phyloP scores from a whole-genome alignment of 2,329 filamentous ascomycete species.

The Botryosphaeria agaves region DNA sequence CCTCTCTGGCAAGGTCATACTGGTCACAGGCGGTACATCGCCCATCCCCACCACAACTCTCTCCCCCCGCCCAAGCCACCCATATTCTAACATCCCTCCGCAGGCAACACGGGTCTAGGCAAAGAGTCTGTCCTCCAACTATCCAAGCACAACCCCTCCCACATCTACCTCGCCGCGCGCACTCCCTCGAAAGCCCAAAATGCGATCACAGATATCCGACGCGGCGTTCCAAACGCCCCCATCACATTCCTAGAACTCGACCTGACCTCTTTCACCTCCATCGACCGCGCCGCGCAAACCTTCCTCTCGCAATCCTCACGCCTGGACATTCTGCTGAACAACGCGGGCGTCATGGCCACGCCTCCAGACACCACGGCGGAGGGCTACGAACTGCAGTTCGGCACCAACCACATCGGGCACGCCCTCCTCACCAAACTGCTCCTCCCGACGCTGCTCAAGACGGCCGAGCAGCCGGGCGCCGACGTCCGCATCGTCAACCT shows the following conservation, averaged over 20 bases:
- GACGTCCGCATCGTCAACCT: slow-evolving; percentile 30
- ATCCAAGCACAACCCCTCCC: slow-evolving; percentile 22
- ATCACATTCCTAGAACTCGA: slow-evolving; percentile 23
- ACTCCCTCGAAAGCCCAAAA: slow-evolving; percentile 21
- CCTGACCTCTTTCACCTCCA: slow-evolving; percentile 23
- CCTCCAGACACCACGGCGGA: slow-evolving; percentile 22
- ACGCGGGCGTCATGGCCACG: slow-evolving; percentile 25
- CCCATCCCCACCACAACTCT: not conserved
- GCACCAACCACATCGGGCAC: slow-evolving; percentile 35
- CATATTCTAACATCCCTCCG: not conserved
- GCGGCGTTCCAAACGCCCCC: slow-evolving; percentile 14
- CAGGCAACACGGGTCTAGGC: slow-evolving; percentile 29
- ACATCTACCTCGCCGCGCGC: slow-evolving; percentile 30
- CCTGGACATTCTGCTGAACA: slow-evolving; percentile 29
- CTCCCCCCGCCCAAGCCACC: not conserved
- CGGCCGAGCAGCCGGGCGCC: slow-evolving; percentile 17
- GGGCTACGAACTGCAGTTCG: slow-evolving; percentile 33
- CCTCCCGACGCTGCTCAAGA: slow-evolving; percentile 23
- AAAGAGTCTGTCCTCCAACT: slow-evolving; percentile 26
- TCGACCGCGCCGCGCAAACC: slow-evolving; percentile 18
- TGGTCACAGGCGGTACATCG: slow-evolving; percentile 24
- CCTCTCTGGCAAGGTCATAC: slow-evolving; percentile 22
- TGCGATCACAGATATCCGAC: slow-evolving; percentile 23
- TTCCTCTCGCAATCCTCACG: slow-evolving; percentile 19
- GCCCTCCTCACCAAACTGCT: slow-evolving; percentile 29